Evolutionary conservation across 352 stramenopile genomes (phyloP), one percentile per base, ranked within the genome.

Genomic region (Globisporangium mamillatum): DNA sequence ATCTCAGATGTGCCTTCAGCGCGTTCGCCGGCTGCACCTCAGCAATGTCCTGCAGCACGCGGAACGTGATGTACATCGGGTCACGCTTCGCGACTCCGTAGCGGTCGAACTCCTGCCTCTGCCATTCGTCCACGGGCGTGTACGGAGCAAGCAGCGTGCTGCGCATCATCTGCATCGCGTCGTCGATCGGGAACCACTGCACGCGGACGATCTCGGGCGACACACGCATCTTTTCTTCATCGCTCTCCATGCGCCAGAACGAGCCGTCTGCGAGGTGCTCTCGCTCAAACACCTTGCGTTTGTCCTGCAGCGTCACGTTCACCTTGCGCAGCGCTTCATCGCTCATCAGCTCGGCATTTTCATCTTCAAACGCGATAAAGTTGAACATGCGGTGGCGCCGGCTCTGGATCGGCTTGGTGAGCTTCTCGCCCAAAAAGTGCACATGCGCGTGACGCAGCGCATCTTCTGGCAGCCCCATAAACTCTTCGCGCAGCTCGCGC

Each of bases 311-410:
- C 22, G 67, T 68, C n/a, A 67, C 67, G 59, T 90, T 90, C 63
- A 90, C 75, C 0, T 63, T 36, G 22, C 60, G 27, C 34, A 89
- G 38, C 3, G 66, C 69, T 1, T 67, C 63, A 25, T 68, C 64
- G 29, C 73, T 77, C 57, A 90, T 74, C 76, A 77, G 86, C 58
- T 68, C 32, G 0, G 50, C 25, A 65, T 90, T 90, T 53, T 90
- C 81, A 14, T 81, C 71, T n/a, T 76, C 70, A n/a, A 90, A 80
- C 7, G 78, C 78, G 0, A 89, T 72, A 64, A 90, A 90, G 64
- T 90, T 90, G 71, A 86, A 78, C 81, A 90, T 90, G 62, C 77
- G 71, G 67, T 89, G 75, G 48, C 80, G 78, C 18, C 67, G 68
- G 3, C 60, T 60, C 58, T 84, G 75, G 60, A 90, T 77, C 8